Evolutionary conservation across 257 asterid genomes (phyloP), one percentile per base, ranked within the genome.

Genomic region (Echium plantagineum): DNA sequence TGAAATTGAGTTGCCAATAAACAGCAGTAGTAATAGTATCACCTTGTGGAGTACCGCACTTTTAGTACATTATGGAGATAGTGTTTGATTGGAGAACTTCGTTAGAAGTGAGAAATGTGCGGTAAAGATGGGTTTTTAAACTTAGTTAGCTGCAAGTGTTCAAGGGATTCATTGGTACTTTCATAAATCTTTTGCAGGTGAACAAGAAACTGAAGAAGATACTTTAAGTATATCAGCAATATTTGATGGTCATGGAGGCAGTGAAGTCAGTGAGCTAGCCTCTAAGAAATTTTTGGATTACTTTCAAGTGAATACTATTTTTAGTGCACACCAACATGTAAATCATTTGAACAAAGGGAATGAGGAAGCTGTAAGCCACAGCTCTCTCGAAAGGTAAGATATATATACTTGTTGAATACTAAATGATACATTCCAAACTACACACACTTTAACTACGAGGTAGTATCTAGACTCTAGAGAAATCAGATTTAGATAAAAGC

Each of bases 171-270:
- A 3, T 46, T 55, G 38, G 58, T 31, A 54, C 35, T 59, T 69
- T 59, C 30, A 19, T 59, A 20, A n/a, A 21, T 13, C 19, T 21
- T 15, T 18, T 70, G 69, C 76, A 80, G 96, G 71, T 54, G 72
- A 67, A 64, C 84, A 76, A 71, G 65, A 63, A 52, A 56, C 46
- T 18, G 72, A 67, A 64, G 85, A 76, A 71, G 65, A 64, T 55
- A 54, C 46, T 18, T 5, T 83, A 42, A 80, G 88, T 64, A 63
- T 83, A 51, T 95, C 94, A 48, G 90, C 94, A 51, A 67, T 85
- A 62, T 85, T 89, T 63, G 96, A 89, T 75, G 96, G 96, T 56
- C 96, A 85, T 70, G 89, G 82, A 61, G 96, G 96, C 46, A 54
- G 65, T 18, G 89, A 89, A 80, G 94, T 86, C 20, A 80, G 95